Evolutionary conservation across 2,329 filamentous ascomycete species (phyloP).

Genomic region (Ceratocystis huliohia): DNA sequence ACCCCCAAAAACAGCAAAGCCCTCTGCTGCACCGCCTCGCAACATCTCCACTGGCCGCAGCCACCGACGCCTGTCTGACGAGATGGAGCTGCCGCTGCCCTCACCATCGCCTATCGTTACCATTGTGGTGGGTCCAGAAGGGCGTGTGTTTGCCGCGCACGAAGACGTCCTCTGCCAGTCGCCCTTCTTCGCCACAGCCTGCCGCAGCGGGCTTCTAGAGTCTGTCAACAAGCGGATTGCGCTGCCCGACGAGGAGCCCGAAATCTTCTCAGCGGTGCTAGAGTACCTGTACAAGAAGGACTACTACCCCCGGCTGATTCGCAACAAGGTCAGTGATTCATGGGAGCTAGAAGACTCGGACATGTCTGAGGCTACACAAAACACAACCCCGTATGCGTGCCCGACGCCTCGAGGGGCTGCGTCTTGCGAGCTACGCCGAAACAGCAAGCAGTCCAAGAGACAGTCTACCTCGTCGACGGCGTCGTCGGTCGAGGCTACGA

Average conservation of each 20-base stretch:
- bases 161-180: slow-evolving; percentile 81
- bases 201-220: slow-evolving; percentile 61
- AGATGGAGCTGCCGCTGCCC: slow-evolving; percentile 32
- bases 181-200: slow-evolving; percentile 64
- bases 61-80: slow-evolving; percentile 25
- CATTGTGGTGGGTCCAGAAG: slow-evolving; percentile 69
- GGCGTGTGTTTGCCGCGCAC: slow-evolving; percentile 86
- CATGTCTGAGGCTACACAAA: slow-evolving; percentile 34
- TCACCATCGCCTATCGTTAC: slow-evolving; percentile 64
- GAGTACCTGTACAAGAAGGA: slow-evolving; percentile 96
- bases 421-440: background rate
- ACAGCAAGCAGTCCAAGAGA: background rate
- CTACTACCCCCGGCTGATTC: slow-evolving; percentile 81
- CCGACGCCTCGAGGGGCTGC: background rate
- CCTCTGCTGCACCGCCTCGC: background rate
- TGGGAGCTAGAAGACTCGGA: slow-evolving; percentile 72
- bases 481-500: slow-evolving; percentile 48
- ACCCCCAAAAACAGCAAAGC: background rate
- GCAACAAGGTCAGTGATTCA: slow-evolving; percentile 72
- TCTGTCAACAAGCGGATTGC: slow-evolving; percentile 52
- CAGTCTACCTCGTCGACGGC: background rate
- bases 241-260: slow-evolving; percentile 66
- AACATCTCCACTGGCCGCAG: slow-evolving; percentile 21
- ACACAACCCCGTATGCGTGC: slow-evolving; percentile 37
- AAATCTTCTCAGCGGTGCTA: slow-evolving; percentile 84